These are phyloP conservation scores for Apophysomyces elegans DNA, from an alignment of 371 early-diverging fungal species.

Conservation along the genomic window DNA sequence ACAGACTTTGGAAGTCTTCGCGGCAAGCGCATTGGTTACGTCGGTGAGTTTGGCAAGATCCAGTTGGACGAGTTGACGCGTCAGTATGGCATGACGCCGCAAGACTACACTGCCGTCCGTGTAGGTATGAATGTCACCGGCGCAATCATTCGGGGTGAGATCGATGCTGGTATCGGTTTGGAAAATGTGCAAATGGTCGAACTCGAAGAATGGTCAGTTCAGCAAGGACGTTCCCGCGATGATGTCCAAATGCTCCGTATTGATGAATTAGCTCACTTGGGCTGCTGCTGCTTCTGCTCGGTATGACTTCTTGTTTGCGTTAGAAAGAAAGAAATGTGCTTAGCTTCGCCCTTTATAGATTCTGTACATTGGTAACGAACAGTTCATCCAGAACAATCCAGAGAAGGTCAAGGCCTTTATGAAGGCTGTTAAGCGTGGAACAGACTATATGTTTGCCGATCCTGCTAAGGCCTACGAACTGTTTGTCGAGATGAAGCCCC, in stretches of 20 bases:
- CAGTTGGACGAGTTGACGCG: conserved; percentile 67
- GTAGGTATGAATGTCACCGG: conserved; percentile 74
- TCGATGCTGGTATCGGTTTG: conserved; percentile 75
- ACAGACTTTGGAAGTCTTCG: conserved; percentile 56
- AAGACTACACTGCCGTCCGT: conserved; percentile 64
- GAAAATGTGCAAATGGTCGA: conserved; percentile 74
- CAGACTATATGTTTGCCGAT: conserved; percentile 58
- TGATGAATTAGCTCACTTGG: conserved; percentile 68
- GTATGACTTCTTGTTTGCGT: conserved; percentile 64
- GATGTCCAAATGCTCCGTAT: conserved; percentile 71
- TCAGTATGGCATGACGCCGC: conserved; percentile 63
- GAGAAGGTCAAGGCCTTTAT: conserved; percentile 62
- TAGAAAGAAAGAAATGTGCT: neutral
- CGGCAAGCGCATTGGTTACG: conserved; percentile 69
- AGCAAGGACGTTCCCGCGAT: conserved; percentile 52
- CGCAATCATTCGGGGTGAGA: conserved; percentile 62
- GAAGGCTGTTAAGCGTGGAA: conserved; percentile 58
- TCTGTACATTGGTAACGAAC: conserved; percentile 69
- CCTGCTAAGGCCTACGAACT: conserved; percentile 58
- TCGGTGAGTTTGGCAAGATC: conserved; percentile 71
- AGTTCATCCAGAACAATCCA: conserved; percentile 59
- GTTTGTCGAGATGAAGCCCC: conserved; percentile 66
- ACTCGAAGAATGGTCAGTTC: conserved; percentile 66
- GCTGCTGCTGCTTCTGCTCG: conserved; percentile 73
- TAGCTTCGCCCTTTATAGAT: conserved; percentile 33